Evolutionary conservation across 345 rosid species (phyloP).

Genomic region (Salix dunnii): DNA sequence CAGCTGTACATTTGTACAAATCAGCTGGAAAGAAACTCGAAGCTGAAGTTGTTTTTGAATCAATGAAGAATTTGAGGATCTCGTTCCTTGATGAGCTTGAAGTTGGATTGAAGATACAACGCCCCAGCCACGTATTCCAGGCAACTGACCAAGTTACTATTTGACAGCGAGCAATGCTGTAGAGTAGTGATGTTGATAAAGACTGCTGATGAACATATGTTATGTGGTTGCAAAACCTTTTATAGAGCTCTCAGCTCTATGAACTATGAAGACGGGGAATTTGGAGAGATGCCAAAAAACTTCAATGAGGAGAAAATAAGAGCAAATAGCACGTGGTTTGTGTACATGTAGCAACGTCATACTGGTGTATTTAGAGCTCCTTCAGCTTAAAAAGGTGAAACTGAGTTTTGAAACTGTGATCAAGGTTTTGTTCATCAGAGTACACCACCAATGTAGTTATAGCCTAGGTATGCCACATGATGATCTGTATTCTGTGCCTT

Average conservation of each 20-base stretch:
- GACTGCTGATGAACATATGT: background rate
- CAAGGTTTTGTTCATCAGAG: no score
- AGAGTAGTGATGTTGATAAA: background rate
- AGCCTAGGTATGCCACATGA: no score
- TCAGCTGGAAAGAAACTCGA: constrained; percentile 38
- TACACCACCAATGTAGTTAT: no score
- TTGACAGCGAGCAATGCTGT: background rate
- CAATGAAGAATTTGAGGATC: constrained; percentile 29
- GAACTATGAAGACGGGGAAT: background rate
- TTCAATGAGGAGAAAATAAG: background rate
- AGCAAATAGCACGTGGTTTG: background rate
- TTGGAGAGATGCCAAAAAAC: background rate
- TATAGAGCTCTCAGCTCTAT: background rate
- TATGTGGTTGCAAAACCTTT: background rate
- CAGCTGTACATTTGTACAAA: constrained; percentile 57
- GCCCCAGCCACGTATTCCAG: background rate
- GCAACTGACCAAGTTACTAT: background rate
- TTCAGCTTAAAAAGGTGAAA: background rate
- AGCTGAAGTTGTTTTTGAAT: constrained; percentile 32
- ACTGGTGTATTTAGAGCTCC: background rate
- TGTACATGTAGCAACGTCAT: background rate
- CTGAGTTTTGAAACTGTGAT: no score
- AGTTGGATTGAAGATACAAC: constrained; percentile 30
- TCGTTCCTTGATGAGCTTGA: constrained; percentile 32
- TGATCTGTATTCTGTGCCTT: no score